Evolutionary conservation across 495 filamentous ascomycete genomes (phyloP).

Genomic region (Halenospora varia): DNA sequence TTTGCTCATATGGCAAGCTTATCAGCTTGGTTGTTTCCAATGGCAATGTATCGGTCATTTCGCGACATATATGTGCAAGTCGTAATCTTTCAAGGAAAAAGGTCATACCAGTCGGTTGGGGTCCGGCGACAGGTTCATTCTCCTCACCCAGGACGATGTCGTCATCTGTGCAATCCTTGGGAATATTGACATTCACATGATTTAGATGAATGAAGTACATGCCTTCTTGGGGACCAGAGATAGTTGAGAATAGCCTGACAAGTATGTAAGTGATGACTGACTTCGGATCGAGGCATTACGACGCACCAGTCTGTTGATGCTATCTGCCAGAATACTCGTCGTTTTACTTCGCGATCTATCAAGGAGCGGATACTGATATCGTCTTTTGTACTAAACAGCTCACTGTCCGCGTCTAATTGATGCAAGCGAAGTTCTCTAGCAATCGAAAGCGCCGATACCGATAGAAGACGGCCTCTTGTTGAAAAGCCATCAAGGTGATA

Average conservation of each 20-base stretch:
- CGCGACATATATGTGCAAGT: constrained; percentile 37
- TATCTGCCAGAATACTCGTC: constrained; percentile 45
- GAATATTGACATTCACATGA: constrained; percentile 40
- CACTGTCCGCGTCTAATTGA: constrained; percentile 31
- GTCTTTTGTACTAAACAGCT: constrained; percentile 15
- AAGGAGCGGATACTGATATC: constrained; percentile 15
- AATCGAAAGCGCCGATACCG: constrained; percentile 15
- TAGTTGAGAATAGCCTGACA: constrained; percentile 10
- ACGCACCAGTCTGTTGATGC: constrained; percentile 42
- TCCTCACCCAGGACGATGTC: not conserved
- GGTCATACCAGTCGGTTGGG: constrained; percentile 38
- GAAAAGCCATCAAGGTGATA: constrained; percentile 36
- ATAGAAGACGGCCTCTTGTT: constrained; percentile 26
- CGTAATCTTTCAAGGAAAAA: constrained; percentile 39
- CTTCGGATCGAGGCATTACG: not conserved
- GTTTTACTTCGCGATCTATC: constrained; percentile 30
- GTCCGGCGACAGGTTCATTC: constrained; percentile 8
- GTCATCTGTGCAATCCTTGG: constrained; percentile 28
- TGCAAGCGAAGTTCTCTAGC: constrained; percentile 44
- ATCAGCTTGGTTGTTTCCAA: constrained; percentile 28
- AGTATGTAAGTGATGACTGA: not conserved
- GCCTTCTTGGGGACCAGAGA: constrained; percentile 45
- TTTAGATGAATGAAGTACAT: constrained; percentile 41
- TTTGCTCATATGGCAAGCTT: constrained; percentile 34
- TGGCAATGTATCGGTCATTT: constrained; percentile 36